Evolutionary conservation across 2,329 filamentous ascomycete species (phyloP), one percentile per base, ranked within the genome.

Genomic region (Periconia sp.): DNA sequence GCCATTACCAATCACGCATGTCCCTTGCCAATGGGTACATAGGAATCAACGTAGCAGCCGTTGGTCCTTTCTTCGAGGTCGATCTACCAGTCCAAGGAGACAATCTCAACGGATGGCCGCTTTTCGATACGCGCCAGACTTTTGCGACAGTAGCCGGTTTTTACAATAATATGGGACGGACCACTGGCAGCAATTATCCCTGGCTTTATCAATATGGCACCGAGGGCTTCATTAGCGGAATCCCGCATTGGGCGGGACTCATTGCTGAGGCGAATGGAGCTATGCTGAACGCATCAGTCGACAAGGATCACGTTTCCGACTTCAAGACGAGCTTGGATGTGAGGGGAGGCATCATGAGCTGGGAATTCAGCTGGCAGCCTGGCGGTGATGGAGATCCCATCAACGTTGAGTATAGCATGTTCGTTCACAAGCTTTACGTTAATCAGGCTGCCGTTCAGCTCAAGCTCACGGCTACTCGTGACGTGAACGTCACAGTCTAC

Each of bases 101-200:
- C 46, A 74, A 77, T 24, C 79, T 82, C 45, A 83, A 79, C 52
- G 85, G 84, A 8, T 89, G 86, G 86, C 86, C 86, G 11, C 71
- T 88, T 2, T 86, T 81, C 65, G 78, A 80, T 44, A 70, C 77
- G 16, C 74, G 85, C 23, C 82, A 87, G 54, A 79, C 81, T 0
- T 88, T 88, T 60, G 82, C 82, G 2, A 87, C 85, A 0, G 79
- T 89, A 19, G 78, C 82, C 4, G 85, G 85, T 1, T 88, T 88
- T 59, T 88, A 78, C 62, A 78, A 87, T 48, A 73, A 73, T 3
- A 82, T 87, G 59, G 73, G 76, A 3, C 77, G 73, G 21, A 81
- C 78, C 0, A 83, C 81, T 31, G 77, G 78, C 1, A 79, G 79
- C 5, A 88, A 88, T 54, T 88, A 85, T 53, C 76, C 77, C 0